Evolutionary conservation across 148 eudicot genomes (phyloP).

Genomic region (Cornus kousa): DNA sequence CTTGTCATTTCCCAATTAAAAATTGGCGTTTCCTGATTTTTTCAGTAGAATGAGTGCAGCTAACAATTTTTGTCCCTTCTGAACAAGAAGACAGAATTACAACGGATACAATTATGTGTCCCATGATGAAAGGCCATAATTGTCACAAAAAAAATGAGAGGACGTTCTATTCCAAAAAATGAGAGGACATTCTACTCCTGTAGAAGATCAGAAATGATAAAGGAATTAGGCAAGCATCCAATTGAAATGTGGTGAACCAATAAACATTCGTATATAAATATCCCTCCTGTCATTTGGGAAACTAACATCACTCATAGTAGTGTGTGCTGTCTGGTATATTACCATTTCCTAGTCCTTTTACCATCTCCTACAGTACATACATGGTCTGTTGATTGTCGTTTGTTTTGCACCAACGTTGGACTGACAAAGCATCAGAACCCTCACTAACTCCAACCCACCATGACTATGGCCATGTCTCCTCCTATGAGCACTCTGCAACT

Average conservation of each 20-base stretch:
- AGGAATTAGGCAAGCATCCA: neutral
- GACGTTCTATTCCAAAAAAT: no score
- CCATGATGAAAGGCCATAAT: neutral
- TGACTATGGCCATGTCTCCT: constrained; percentile 4
- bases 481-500: constrained; percentile 14
- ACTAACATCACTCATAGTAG: neutral
- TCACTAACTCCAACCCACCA: neutral
- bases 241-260: neutral
- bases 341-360: neutral
- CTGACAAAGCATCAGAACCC: no score
- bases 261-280: no score
- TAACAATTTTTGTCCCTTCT: no score
- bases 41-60: no score
- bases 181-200: neutral
- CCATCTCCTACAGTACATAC: neutral
- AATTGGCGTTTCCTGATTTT: no score
- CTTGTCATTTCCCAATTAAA: no score
- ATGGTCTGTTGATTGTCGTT: neutral
- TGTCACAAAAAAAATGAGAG: constrained; percentile 8
- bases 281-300: neutral
- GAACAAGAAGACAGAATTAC: no score
- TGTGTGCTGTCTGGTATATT: no score
- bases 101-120: neutral
- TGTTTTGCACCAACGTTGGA: no score
- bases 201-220: neutral